Conservation (phyloP, 495 filamentous ascomycete genomes). For the Trichoderma parareesei region DNA sequence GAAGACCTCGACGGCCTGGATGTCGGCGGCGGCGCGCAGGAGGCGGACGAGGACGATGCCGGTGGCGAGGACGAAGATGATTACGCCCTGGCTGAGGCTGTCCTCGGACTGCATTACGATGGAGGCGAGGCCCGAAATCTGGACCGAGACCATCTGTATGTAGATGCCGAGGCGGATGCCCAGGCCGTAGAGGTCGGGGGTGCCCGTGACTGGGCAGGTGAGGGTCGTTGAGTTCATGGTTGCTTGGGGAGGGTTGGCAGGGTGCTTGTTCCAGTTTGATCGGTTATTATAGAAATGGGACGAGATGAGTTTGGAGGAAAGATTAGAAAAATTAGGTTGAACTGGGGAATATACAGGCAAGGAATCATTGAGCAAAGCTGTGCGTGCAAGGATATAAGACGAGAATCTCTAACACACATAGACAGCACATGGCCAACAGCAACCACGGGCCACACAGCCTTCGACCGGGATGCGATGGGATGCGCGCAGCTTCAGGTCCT, state of each 20-base stretch:
- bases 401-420: no score
- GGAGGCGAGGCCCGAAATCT: constrained; percentile 13
- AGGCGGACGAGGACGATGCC: neutral
- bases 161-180: constrained; percentile 34
- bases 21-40: neutral
- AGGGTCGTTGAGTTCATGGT: neutral
- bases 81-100: constrained; percentile 12
- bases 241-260: neutral
- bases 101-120: constrained; percentile 13
- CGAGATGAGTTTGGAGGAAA: neutral
- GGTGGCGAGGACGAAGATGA: constrained; percentile 2
- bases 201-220: constrained; percentile 21
- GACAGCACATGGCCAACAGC: no score
- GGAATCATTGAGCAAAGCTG: no score
- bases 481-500: no score
- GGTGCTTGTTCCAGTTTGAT: no score
- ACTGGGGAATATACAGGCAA: no score
- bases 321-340: neutral
- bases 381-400: no score
- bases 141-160: constrained; percentile 25
- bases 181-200: constrained; percentile 32
- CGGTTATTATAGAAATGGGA: neutral
- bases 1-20: constrained; percentile 4
- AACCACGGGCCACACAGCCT: no score
- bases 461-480: no score